Evolutionary conservation across 2,329 filamentous ascomycete species (phyloP).

Genomic region (Boeremia lycopersici): DNA sequence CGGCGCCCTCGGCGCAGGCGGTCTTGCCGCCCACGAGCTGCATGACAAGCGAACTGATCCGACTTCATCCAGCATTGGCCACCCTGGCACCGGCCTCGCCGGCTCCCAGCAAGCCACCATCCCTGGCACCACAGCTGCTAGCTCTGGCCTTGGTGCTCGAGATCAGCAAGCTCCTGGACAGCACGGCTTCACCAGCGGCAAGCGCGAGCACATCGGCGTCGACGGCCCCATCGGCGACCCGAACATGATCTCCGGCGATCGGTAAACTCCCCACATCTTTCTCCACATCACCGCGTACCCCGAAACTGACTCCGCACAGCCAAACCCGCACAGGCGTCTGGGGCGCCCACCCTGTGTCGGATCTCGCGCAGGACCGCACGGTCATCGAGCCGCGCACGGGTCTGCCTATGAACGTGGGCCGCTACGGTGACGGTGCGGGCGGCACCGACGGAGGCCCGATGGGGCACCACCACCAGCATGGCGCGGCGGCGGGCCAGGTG

Average conservation of each 20-base stretch:
- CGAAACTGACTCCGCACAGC: conserved; percentile 16
- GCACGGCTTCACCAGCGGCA: conserved; percentile 12
- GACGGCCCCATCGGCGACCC: conserved; percentile 40
- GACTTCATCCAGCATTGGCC: background rate
- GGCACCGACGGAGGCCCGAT: conserved; percentile 46
- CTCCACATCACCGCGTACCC: background rate
- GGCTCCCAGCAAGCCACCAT: conserved; percentile 6
- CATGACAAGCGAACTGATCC: conserved; percentile 28
- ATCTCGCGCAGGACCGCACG: conserved; percentile 24
- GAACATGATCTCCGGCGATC: conserved; percentile 33
- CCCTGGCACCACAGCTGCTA: conserved; percentile 5
- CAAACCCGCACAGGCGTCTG: conserved; percentile 26
- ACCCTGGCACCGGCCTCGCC: conserved; percentile 3
- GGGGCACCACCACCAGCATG: conserved; percentile 21
- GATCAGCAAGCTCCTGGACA: conserved; percentile 6
- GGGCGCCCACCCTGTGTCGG: conserved; percentile 26
- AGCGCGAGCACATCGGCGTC: conserved; percentile 36
- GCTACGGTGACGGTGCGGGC: conserved; percentile 46
- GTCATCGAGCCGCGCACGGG: conserved; percentile 50
- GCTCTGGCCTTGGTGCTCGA: background rate
- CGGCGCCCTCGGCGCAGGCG: conserved; percentile 36
- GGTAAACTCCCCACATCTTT: conserved; percentile 25
- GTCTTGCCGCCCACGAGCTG: conserved; percentile 28
- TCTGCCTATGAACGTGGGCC: conserved; percentile 49
- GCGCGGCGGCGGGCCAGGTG: conserved; percentile 9